Conservation (phyloP, 345 rosid species). For the Turnera subulata region DNA sequence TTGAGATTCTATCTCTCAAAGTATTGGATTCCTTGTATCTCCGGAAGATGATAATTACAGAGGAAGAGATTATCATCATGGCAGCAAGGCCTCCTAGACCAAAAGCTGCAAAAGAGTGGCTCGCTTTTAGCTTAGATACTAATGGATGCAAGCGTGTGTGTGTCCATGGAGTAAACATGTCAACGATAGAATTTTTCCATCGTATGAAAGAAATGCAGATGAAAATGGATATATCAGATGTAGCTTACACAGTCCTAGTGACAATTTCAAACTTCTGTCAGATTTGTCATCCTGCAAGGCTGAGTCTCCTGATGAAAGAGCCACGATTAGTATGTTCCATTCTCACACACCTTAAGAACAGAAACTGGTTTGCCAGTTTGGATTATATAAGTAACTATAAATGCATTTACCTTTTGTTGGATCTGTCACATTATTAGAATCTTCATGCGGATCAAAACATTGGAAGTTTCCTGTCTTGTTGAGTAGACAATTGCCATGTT, state of each 20-base stretch:
- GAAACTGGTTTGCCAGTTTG: not conserved
- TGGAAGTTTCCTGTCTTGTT: not conserved
- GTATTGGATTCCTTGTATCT: conserved; percentile 12
- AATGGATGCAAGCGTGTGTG: not conserved
- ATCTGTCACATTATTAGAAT: not conserved
- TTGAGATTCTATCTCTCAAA: conserved; percentile 18
- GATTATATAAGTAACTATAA: not conserved
- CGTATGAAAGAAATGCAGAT: not conserved
- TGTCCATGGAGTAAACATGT: not conserved
- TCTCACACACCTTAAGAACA: too few species aligned
- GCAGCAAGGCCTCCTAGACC: conserved; percentile 38
- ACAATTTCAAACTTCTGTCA: not conserved
- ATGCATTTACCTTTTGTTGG: not conserved
- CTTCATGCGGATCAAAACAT: conserved; percentile 16
- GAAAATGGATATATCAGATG: not conserved
- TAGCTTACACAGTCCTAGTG: not conserved
- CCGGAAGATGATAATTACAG: conserved; percentile 5
- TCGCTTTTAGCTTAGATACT: not conserved
- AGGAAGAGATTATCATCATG: conserved; percentile 16
- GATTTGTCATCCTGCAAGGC: not conserved
- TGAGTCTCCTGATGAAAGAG: not conserved
- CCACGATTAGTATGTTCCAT: not conserved
- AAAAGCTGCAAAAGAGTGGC: conserved; percentile 11
- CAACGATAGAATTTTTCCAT: not conserved
- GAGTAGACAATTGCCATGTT: conserved; percentile 1